These are phyloP conservation scores for Chaetoscypha palmicola DNA, from an alignment of 2,329 filamentous ascomycete genomes.

Conservation along the genomic window DNA sequence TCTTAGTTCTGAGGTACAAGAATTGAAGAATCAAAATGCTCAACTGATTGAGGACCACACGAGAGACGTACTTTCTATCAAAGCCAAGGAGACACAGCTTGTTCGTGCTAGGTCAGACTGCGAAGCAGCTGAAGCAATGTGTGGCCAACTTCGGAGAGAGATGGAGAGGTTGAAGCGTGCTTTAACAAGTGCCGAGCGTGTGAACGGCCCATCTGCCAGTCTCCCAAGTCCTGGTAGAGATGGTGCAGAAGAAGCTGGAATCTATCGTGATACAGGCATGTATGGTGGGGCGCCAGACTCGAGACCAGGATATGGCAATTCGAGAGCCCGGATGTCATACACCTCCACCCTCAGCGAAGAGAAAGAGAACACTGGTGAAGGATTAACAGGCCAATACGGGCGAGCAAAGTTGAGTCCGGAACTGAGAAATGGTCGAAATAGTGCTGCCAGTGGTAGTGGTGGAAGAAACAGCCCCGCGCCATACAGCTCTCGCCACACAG, in stretches of 20 bases:
- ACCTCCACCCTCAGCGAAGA: slow-evolving; percentile 63
- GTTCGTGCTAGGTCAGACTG: slow-evolving; percentile 86
- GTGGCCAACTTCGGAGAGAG: slow-evolving; percentile 77
- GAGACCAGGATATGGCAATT: slow-evolving; percentile 20
- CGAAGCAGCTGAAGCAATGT: slow-evolving; percentile 79
- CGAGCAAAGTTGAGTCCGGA: slow-evolving; percentile 30
- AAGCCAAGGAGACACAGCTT: slow-evolving; percentile 95
- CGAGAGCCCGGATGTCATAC: slow-evolving; percentile 43
- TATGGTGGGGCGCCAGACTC: slow-evolving; percentile 25
- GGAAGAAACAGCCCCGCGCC: slow-evolving; percentile 29
- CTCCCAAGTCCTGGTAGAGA: slow-evolving; percentile 36
- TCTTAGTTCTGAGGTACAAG: slow-evolving; percentile 79
- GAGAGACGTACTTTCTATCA: slow-evolving; percentile 88
- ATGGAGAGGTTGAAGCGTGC: slow-evolving; percentile 92
- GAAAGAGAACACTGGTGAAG: slow-evolving; percentile 61
- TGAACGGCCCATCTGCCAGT: slow-evolving; percentile 32
- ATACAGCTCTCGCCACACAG: slow-evolving; percentile 23
- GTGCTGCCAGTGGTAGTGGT: slow-evolving; percentile 28
- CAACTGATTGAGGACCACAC: slow-evolving; percentile 97
- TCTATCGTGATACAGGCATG: slow-evolving; percentile 45
- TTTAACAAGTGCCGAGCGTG: slow-evolving; percentile 53
- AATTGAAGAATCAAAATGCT: slow-evolving; percentile 94
- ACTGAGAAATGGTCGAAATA: slow-evolving; percentile 26
- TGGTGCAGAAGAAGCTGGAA: slow-evolving; percentile 51
- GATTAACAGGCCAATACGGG: slow-evolving; percentile 22